phyloP scores from a whole-genome alignment of 2,329 filamentous ascomycete genomes.

The Dendryphion nanum region DNA sequence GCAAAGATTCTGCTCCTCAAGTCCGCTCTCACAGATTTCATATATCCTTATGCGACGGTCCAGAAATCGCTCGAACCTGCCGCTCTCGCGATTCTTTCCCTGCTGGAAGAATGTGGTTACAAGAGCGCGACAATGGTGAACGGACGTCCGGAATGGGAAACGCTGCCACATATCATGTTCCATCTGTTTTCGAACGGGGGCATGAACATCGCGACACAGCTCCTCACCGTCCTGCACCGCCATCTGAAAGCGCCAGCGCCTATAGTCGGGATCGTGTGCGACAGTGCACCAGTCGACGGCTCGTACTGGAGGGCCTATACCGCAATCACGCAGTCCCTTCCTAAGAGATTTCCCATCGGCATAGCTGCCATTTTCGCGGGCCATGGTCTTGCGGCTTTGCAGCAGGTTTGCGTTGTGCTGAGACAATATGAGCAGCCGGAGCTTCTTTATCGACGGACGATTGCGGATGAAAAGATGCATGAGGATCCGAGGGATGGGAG shows the following conservation, averaged over 20 bases:
- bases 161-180: conserved; percentile 7
- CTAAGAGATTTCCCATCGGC: conserved; percentile 1
- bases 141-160: no score
- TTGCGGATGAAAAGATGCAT: conserved; percentile 6
- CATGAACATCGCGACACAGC: conserved; percentile 7
- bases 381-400: neutral
- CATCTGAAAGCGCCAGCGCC: conserved; percentile 3
- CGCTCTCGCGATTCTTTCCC: conserved; percentile 2
- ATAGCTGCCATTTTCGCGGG: conserved; percentile 3
- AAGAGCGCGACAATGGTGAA: no score
- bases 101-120: conserved; percentile 9
- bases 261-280: conserved; percentile 8
- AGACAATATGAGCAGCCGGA: conserved; percentile 10
- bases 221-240: conserved; percentile 3
- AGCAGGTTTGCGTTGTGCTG: neutral
- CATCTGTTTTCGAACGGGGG: conserved; percentile 17
- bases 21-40: no score
- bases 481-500: no score
- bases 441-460: conserved; percentile 1
- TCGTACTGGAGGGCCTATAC: conserved; percentile 18
- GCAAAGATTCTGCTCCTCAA: conserved; percentile 12
- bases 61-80: conserved; percentile 11
- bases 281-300: conserved; percentile 7
- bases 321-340: conserved; percentile 8
- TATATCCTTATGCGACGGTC: conserved; percentile 7